Conservation (phyloP, 2,329 filamentous ascomycete species). For the Verticillium dahliae region DNA sequence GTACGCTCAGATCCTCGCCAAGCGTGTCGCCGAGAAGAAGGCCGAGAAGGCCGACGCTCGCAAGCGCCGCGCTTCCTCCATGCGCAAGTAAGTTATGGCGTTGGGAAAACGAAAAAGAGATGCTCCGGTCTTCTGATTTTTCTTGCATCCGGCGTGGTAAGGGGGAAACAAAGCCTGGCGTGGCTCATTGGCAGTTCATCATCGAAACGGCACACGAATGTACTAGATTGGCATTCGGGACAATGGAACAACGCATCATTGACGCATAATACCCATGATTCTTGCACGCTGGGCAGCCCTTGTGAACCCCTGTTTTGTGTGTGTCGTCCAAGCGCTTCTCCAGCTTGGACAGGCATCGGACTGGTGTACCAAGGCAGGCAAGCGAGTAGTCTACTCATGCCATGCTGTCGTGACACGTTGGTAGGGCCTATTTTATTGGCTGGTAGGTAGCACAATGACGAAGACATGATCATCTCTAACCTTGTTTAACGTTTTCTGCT, state of each 20-base stretch:
- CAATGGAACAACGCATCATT: conserved; percentile 24
- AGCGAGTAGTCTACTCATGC: background rate
- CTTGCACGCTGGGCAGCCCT: background rate
- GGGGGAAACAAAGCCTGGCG: conserved; percentile 16
- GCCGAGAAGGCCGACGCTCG: conserved; percentile 85
- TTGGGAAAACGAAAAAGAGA: conserved; percentile 6
- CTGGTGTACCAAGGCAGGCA: background rate
- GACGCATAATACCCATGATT: conserved; percentile 3
- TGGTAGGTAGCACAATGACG: background rate
- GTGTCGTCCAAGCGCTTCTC: background rate
- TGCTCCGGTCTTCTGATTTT: conserved; percentile 29
- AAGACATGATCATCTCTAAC: background rate
- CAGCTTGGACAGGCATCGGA: background rate
- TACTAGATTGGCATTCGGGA: conserved; percentile 27
- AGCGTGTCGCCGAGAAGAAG: conserved; percentile 96
- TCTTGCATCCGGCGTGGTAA: conserved; percentile 33
- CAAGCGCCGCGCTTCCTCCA: conserved; percentile 95
- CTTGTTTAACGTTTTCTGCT: background rate
- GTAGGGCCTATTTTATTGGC: background rate
- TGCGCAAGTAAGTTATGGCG: conserved; percentile 67
- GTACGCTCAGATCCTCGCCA: conserved; percentile 92
- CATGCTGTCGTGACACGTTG: background rate
- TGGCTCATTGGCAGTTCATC: background rate
- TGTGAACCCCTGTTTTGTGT: background rate
- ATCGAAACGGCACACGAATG: conserved; percentile 17